Conservation (phyloP, 805 yeast species). For the Yarrowia phangngaensis region DNA sequence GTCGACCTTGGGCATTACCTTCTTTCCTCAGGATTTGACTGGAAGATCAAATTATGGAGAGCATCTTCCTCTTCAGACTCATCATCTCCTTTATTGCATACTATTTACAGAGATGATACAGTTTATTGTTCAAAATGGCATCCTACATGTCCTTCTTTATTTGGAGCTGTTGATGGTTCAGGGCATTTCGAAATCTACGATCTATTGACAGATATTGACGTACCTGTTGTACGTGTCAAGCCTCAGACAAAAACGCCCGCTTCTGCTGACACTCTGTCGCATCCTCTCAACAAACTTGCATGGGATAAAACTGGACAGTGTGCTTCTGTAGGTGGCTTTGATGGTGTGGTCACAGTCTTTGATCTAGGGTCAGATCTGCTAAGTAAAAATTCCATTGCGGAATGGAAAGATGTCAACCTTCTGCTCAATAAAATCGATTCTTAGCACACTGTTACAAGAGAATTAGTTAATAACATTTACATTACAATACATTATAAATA, state of each 20-base stretch:
- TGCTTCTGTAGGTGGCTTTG: constrained; percentile 40
- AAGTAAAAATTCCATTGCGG: neutral
- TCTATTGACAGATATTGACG: constrained; percentile 36
- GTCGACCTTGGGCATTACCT: constrained; percentile 36
- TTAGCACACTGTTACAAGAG: too few relatives aligned
- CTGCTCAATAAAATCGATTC: constrained; percentile 15
- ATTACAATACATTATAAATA: constrained; percentile 17
- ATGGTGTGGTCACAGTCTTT: constrained; percentile 37
- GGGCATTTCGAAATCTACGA: constrained; percentile 44
- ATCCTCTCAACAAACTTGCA: constrained; percentile 37
- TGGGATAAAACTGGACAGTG: constrained; percentile 36
- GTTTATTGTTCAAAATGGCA: constrained; percentile 42
- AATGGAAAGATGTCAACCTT: constrained; percentile 9
- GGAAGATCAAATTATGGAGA: constrained; percentile 42
- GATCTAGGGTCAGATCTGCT: constrained; percentile 31
- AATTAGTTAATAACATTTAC: too few relatives aligned
- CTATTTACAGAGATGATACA: constrained; percentile 32
- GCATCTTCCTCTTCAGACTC: neutral
- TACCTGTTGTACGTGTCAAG: constrained; percentile 33
- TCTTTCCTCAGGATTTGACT: constrained; percentile 39
- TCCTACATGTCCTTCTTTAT: constrained; percentile 39
- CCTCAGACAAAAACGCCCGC: constrained; percentile 27
- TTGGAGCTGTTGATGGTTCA: constrained; percentile 40
- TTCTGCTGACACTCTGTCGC: constrained; percentile 7
- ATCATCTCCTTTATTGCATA: constrained; percentile 12